A percentile compares a stretch with the other conserved stretches of the same genome.
Evolutionary conservation across 495 filamentous ascomycete species (phyloP).

Genomic region (Aspergillus mulundensis): DNA sequence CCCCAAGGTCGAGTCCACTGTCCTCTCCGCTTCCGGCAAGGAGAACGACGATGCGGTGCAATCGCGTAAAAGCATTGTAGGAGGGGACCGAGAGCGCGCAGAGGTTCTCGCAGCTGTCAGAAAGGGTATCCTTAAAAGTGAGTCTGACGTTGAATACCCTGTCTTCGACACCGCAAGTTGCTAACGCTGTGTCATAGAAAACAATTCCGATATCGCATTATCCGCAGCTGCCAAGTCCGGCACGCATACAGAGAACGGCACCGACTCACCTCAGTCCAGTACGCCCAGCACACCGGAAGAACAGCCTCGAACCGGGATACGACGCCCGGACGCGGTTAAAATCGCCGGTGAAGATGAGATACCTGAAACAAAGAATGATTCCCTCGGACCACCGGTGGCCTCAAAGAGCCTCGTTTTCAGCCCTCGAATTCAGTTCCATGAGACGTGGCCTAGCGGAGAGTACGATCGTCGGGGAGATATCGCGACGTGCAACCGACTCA

Average conservation of each 20-base stretch:
- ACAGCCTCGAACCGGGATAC: conserved; percentile 49
- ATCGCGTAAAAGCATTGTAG: conserved; percentile 79
- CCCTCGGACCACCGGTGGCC: conserved; percentile 62
- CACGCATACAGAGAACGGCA: conserved; percentile 49
- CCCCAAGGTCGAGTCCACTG: conserved; percentile 68
- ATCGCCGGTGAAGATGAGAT: conserved; percentile 83
- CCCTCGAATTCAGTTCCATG: conserved; percentile 88
- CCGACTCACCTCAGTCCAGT: conserved; percentile 76
- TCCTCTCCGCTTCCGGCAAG: conserved; percentile 32
- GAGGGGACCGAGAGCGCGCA: conserved; percentile 83
- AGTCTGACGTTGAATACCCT: conserved; percentile 25
- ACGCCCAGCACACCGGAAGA: conserved; percentile 83
- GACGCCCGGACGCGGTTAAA: conserved; percentile 60
- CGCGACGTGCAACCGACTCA: conserved; percentile 95
- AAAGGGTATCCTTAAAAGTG: conserved; percentile 94
- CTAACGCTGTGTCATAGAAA: conserved; percentile 34
- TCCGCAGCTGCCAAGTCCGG: conserved; percentile 53
- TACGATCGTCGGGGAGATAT: conserved; percentile 96
- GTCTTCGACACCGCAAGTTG: conserved; percentile 3
- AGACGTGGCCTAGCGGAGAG: conserved; percentile 92
- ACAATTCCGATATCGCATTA: conserved; percentile 57
- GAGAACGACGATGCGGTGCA: conserved; percentile 54
- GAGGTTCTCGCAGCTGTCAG: conserved; percentile 86
- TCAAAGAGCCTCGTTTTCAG: conserved; percentile 84
- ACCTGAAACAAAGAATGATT: conserved; percentile 67